Conservation (phyloP, 2,329 filamentous ascomycete species). For the Fusarium camptoceras region DNA sequence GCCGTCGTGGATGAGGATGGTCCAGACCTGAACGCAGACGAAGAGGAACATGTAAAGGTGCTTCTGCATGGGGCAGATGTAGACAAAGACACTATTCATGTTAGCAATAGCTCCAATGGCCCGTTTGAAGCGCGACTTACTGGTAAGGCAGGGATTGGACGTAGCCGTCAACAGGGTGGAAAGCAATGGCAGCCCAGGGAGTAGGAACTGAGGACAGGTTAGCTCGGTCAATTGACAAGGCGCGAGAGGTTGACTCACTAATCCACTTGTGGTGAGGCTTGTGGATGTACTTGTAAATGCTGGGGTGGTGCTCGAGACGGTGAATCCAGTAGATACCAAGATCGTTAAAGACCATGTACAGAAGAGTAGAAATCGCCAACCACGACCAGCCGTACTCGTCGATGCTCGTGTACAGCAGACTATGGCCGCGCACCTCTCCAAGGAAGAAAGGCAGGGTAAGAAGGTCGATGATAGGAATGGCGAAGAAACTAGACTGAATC, state of each 20-base stretch:
- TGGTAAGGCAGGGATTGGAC: slow-evolving; percentile 61
- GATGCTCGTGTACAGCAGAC: slow-evolving; percentile 55
- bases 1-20: slow-evolving; percentile 62
- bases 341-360: slow-evolving; percentile 61
- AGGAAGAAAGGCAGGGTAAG: slow-evolving; percentile 60
- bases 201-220: slow-evolving; percentile 54
- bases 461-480: slow-evolving; percentile 59
- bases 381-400: slow-evolving; percentile 56
- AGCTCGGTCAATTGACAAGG: background rate
- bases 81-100: slow-evolving; percentile 54
- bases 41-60: slow-evolving; percentile 60
- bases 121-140: slow-evolving; percentile 44
- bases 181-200: slow-evolving; percentile 60
- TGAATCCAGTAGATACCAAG: slow-evolving; percentile 62
- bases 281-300: slow-evolving; percentile 60
- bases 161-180: slow-evolving; percentile 61
- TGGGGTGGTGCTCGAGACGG: slow-evolving; percentile 59
- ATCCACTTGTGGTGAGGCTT: slow-evolving; percentile 65
- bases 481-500: slow-evolving; percentile 56
- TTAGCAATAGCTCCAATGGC: slow-evolving; percentile 7
- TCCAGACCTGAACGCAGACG: slow-evolving; percentile 60
- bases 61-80: slow-evolving; percentile 59
- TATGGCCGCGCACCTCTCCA: slow-evolving; percentile 60
- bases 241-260: slow-evolving; percentile 46
- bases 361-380: slow-evolving; percentile 52